Evolutionary conservation across 2,329 filamentous ascomycete species (phyloP), one percentile per base, ranked within the genome.

Genomic region (Pseudohalonectria lignicola): DNA sequence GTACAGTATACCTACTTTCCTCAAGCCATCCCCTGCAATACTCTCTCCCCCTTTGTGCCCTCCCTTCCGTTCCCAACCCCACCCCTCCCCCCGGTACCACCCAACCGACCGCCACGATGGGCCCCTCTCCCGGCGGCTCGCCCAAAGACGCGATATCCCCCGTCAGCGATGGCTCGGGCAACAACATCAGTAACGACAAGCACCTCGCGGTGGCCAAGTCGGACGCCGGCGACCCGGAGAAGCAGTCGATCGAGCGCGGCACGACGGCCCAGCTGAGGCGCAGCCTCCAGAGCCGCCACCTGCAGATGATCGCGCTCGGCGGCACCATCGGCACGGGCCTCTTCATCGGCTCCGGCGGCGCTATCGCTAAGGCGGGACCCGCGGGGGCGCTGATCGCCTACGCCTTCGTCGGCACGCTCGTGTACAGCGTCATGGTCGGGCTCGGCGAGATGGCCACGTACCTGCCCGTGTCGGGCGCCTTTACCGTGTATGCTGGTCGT

Each of bases 401-500:
- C 52, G 52, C 74, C 41, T 80, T 82, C 44, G 70, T 87, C 51
- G 84, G 82, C 37, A 66, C 74, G 13, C 72, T 88, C 41, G 74
- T 90, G 34, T 90, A 74, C 63, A 78, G 77, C 4, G 77, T 88
- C 58, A 87, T 90, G 79, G 67, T 69, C 34, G 69, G 69, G 33
- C 62, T 82, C 23, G 75, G 74, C 36, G 77, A 93, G 60, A 82
- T 92, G 69, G 79, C 83, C 9, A 79, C 83, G 10, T 86, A 79
- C 49, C 77, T 88, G 20, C 86, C 86, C 5, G 76, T 88, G 26
- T 67, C 80, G 16, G 85, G 82, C 41, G 79, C 81, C 30, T 88
- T 88, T 53, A 83, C 82, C 21, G 71, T 78, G 31, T 90, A 87
- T 49, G 82, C 83, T 17, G 71, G 76, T 29, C 79, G 84, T 15